Percentiles rank a stretch among this genome's conserved stretches.
Conservation (phyloP, 2,329 filamentous ascomycete species). For the Colletotrichum filicis region DNA sequence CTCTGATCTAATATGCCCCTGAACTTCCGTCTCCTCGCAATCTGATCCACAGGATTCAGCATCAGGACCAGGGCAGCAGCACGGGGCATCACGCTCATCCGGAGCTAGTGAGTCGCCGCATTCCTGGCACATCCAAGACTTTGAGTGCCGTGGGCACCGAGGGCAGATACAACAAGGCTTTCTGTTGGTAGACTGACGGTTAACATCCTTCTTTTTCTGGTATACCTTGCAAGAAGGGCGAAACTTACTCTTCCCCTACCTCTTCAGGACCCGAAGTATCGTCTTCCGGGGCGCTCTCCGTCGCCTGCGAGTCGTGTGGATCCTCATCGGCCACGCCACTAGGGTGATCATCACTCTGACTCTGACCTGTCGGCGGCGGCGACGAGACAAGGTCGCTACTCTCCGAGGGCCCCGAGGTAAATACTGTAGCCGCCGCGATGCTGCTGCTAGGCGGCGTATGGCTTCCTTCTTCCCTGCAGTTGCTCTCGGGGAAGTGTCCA, state of each 20-base stretch:
- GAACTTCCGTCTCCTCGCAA: not conserved
- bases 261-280: not conserved
- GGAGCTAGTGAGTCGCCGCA: too few relatives aligned
- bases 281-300: not conserved
- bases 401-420: not conserved
- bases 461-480: not conserved
- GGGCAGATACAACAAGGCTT: not conserved
- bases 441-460: not conserved
- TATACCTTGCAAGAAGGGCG: not conserved
- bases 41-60: not conserved
- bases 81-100: rapidly evolving
- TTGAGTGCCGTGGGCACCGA: not conserved
- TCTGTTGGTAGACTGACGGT: not conserved
- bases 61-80: not conserved
- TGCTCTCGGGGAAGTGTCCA: not conserved
- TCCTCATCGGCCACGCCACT: too few relatives aligned
- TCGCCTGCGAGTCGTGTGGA: not conserved
- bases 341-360: not conserved
- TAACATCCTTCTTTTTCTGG: not conserved
- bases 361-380: not conserved
- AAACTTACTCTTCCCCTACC: not conserved
- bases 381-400: not conserved
- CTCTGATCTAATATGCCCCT: not conserved
- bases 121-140: too few relatives aligned
- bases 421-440: not conserved